Evolutionary conservation across 139 green algal species (phyloP).

Genomic region (Desmodesmus armatus): DNA sequence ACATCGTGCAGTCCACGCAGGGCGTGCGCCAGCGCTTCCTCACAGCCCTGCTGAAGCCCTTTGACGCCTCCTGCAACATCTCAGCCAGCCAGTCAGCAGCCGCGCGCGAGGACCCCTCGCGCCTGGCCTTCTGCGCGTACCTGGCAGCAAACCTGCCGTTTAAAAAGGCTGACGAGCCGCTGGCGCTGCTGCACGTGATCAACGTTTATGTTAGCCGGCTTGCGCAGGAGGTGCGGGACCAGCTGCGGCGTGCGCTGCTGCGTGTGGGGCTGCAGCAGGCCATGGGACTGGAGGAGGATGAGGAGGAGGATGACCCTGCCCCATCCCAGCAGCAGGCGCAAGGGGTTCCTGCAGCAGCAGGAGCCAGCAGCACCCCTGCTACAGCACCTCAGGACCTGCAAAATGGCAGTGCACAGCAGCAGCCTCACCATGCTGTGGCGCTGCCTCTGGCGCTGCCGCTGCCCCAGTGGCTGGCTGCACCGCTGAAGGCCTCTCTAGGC

Average conservation of each 20-base stretch:
- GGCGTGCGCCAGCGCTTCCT: constrained; percentile 51
- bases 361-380: neutral
- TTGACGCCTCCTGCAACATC: constrained; percentile 55
- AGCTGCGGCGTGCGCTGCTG: constrained; percentile 38
- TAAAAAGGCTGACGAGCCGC: constrained; percentile 75
- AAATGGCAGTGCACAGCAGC: neutral
- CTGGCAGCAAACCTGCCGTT: constrained; percentile 72
- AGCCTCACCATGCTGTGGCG: no score
- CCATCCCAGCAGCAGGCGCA: neutral
- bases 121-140: constrained; percentile 66
- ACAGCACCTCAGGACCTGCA: neutral
- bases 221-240: constrained; percentile 35
- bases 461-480: constrained; percentile 10
- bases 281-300: constrained; percentile 11
- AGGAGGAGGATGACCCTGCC: neutral
- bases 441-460: neutral
- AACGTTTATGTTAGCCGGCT: constrained; percentile 67
- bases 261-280: neutral
- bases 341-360: constrained; percentile 15
- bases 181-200: constrained; percentile 65
- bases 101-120: constrained; percentile 35
- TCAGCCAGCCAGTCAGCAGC: constrained; percentile 14
- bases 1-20: constrained; percentile 55
- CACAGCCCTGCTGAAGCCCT: constrained; percentile 56
- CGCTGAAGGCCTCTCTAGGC: constrained; percentile 61